Evolutionary conservation across 169 alveolate species (phyloP).

Genomic region (Pseudocohnilembus persalinus): DNA sequence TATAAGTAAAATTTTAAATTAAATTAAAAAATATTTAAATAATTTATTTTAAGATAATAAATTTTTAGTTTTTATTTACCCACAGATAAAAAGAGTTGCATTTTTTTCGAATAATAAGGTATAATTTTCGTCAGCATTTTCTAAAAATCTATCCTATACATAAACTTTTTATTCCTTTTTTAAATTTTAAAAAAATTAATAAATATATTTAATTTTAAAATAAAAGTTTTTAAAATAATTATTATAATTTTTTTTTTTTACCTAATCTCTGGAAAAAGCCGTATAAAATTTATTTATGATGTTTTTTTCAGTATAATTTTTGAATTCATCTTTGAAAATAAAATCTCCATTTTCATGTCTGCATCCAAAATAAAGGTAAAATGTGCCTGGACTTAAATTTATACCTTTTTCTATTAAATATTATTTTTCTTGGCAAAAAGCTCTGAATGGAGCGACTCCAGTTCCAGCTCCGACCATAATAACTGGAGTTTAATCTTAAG

Average conservation of each 20-base stretch:
- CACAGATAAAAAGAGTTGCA: constrained; percentile 57
- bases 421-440: constrained; percentile 59
- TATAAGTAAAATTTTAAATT: neutral
- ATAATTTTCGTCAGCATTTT: constrained; percentile 15
- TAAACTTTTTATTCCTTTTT: constrained; percentile 36
- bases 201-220: neutral
- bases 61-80: no score
- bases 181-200: no score
- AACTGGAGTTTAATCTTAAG: constrained; percentile 42
- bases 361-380: constrained; percentile 67
- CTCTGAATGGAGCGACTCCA: constrained; percentile 77
- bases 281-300: constrained; percentile 39
- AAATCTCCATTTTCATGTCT: constrained; percentile 53
- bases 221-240: neutral
- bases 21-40: neutral
- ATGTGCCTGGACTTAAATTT: constrained; percentile 22
- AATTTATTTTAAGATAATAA: neutral
- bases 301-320: constrained; percentile 17
- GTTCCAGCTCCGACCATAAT: constrained; percentile 81
- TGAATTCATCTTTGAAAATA: constrained; percentile 59
- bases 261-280: constrained; percentile 65
- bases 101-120: constrained; percentile 21
- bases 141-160: constrained; percentile 53
- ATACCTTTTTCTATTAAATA: constrained; percentile 21
- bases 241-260: neutral